A percentile compares a stretch with the other conserved stretches of the same genome.
These are phyloP conservation scores for Lobosporangium transversale DNA, from an alignment of 192 early-diverging fungal species.

Conservation along the genomic window DNA sequence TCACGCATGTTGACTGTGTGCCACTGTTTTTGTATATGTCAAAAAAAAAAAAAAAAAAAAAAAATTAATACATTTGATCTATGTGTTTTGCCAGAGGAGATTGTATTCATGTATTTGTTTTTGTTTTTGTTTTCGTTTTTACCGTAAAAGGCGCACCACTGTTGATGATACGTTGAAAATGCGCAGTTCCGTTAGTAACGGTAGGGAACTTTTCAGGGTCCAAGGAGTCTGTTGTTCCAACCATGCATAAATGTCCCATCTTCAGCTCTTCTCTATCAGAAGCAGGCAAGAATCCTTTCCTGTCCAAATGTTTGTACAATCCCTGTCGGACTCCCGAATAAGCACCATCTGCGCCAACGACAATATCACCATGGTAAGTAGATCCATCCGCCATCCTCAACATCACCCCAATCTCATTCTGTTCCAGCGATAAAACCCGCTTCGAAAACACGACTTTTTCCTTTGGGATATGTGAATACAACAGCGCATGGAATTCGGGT, in stretches of 20 bases:
- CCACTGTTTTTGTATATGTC: too few species aligned
- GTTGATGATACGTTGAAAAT: too few species aligned
- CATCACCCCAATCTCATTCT: background rate
- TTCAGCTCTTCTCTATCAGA: constrained; percentile 2
- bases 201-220: constrained; percentile 12
- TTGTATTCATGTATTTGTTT: too few species aligned
- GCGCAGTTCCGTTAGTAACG: background rate
- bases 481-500: constrained; percentile 7
- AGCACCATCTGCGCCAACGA: too few species aligned
- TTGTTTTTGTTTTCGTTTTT: too few species aligned
- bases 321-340: constrained; percentile 20
- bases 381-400: constrained; percentile 2
- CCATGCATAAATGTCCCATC: background rate
- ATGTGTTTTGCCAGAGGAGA: too few species aligned
- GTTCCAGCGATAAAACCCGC: background rate
- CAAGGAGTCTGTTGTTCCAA: constrained; percentile 8
- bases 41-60: too few species aligned
- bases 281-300: background rate
- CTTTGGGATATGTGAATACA: constrained; percentile 10
- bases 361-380: constrained; percentile 5
- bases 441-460: too few species aligned
- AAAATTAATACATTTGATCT: too few species aligned
- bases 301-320: constrained; percentile 1
- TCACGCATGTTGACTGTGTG: too few species aligned
- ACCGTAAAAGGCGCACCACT: too few species aligned